Conservation (phyloP, 208 protist genomes). For the Leishmania tropica region DNA sequence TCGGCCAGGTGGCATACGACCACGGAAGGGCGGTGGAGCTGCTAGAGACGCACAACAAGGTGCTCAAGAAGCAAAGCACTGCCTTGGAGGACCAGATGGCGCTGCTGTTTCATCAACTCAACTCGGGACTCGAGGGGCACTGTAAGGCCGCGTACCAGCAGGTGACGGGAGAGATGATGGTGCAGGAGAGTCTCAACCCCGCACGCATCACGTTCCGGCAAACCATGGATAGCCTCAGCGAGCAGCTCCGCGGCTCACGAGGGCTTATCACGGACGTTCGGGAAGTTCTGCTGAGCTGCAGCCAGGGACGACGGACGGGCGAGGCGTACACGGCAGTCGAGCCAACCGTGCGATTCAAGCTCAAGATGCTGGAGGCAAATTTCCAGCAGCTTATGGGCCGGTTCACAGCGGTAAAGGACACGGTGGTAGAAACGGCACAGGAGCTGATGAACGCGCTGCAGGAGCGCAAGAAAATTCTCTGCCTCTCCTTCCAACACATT, state of each 20-base stretch:
- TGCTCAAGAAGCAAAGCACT: slow-evolving; percentile 78
- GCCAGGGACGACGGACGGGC: slow-evolving; percentile 38
- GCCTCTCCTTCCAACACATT: slow-evolving; percentile 93
- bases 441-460: slow-evolving; percentile 88
- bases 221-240: slow-evolving; percentile 89
- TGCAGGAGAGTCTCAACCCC: slow-evolving; percentile 81
- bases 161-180: slow-evolving; percentile 72
- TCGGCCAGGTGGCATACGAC: slow-evolving; percentile 76
- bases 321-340: slow-evolving; percentile 84
- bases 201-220: slow-evolving; percentile 84
- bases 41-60: slow-evolving; percentile 85
- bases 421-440: slow-evolving; percentile 81
- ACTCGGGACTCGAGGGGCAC: slow-evolving; percentile 74
- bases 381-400: slow-evolving; percentile 88
- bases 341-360: slow-evolving; percentile 86
- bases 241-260: slow-evolving; percentile 78
- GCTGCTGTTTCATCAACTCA: slow-evolving; percentile 89
- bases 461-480: slow-evolving; percentile 91
- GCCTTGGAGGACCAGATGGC: slow-evolving; percentile 93
- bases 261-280: slow-evolving; percentile 81
- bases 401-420: slow-evolving; percentile 86
- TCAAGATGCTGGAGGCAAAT: slow-evolving; percentile 90
- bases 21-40: slow-evolving; percentile 83
- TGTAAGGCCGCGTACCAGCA: slow-evolving; percentile 80
- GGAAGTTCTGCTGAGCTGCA: slow-evolving; percentile 62